These are phyloP conservation scores for Ailanthus altissimus DNA, from an alignment of 345 rosid genomes.

Conservation along the genomic window DNA sequence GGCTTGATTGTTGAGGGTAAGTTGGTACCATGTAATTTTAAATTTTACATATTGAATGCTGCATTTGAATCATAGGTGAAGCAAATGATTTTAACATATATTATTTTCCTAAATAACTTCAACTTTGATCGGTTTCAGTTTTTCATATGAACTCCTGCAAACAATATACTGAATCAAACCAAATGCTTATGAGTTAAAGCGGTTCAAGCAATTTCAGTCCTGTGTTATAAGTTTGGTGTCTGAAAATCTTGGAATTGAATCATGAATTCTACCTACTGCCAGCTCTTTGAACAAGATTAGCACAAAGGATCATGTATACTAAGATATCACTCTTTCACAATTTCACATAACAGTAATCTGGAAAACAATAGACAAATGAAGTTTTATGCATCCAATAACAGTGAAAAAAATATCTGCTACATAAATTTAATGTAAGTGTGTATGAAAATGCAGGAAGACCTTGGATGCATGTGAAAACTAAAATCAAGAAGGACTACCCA, in stretches of 20 bases:
- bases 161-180: neutral
- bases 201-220: neutral
- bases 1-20: slow-evolving; percentile 72
- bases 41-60: neutral
- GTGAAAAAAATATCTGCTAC: neutral
- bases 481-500: slow-evolving; percentile 77
- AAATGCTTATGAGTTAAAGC: neutral
- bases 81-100: neutral
- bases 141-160: neutral
- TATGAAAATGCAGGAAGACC: slow-evolving; percentile 73
- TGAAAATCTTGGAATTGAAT: neutral
- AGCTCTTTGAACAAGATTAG: slow-evolving; percentile 3
- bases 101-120: neutral
- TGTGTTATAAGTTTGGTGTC: neutral
- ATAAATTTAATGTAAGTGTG: slow-evolving; percentile 15
- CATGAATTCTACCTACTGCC: neutral
- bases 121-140: neutral
- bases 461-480: slow-evolving; percentile 72
- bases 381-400: neutral
- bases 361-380: neutral
- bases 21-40: slow-evolving; percentile 14
- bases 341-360: neutral
- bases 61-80: neutral
- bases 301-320: neutral
- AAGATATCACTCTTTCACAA: neutral